Conservation (phyloP, 2,329 filamentous ascomycete genomes). For the Aspergillus oerlinghausenensis region DNA sequence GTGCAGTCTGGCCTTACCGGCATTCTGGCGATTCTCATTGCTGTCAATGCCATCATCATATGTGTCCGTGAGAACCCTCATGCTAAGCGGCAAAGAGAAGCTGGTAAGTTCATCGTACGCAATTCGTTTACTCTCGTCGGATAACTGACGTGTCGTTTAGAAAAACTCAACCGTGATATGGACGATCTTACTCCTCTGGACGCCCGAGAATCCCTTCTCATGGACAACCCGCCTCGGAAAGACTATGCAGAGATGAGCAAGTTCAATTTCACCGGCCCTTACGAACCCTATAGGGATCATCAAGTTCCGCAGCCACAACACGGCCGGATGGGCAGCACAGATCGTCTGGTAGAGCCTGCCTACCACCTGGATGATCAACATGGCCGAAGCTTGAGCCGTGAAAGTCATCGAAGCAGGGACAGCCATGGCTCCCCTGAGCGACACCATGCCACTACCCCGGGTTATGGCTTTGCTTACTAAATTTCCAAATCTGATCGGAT, state of each 20-base stretch:
- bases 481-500: background rate
- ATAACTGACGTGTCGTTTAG: slow-evolving; percentile 41
- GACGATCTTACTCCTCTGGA: slow-evolving; percentile 84
- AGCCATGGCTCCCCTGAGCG: slow-evolving; percentile 30
- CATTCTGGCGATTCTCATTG: slow-evolving; percentile 78
- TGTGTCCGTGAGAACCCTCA: slow-evolving; percentile 88
- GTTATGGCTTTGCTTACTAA: slow-evolving; percentile 34
- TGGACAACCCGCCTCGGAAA: slow-evolving; percentile 51
- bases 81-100: slow-evolving; percentile 79
- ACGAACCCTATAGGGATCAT: slow-evolving; percentile 38
- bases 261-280: slow-evolving; percentile 38
- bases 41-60: slow-evolving; percentile 78
- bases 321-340: slow-evolving; percentile 29
- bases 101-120: slow-evolving; percentile 58
- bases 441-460: slow-evolving; percentile 24
- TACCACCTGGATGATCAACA: slow-evolving; percentile 23
- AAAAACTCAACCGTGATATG: slow-evolving; percentile 70
- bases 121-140: slow-evolving; percentile 10
- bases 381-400: slow-evolving; percentile 23
- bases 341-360: slow-evolving; percentile 28
- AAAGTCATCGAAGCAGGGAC: slow-evolving; percentile 20
- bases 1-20: slow-evolving; percentile 81
- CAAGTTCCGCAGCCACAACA: slow-evolving; percentile 19
- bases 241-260: slow-evolving; percentile 36
- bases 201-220: slow-evolving; percentile 65